A percentile compares a stretch with the other conserved stretches of the same genome.
Evolutionary conservation across 2,329 filamentous ascomycete species (phyloP).

Genomic region (Microsporum audouinii): DNA sequence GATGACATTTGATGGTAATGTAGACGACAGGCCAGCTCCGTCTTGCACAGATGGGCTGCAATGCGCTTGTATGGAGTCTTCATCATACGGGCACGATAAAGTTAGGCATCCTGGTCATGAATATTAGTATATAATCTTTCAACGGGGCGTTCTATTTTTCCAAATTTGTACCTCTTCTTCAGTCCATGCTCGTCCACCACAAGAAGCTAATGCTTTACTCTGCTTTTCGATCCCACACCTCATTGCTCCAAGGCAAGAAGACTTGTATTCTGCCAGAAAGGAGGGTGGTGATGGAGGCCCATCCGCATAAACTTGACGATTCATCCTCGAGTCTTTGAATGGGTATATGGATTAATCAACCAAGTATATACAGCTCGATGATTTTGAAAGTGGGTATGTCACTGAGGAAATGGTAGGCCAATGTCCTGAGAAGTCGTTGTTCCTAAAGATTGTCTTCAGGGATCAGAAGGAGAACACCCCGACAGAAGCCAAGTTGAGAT

Average conservation of each 20-base stretch:
- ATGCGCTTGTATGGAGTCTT: conserved; percentile 92
- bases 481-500: neutral
- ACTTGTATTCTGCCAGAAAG: neutral
- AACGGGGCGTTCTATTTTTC: neutral
- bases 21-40: conserved; percentile 72
- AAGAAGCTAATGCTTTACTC: conserved; percentile 57
- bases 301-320: neutral
- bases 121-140: neutral
- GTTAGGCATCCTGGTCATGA: conserved; percentile 58
- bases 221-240: conserved; percentile 53
- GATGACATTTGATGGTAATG: conserved; percentile 81
- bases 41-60: conserved; percentile 73
- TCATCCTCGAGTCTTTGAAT: neutral
- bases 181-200: conserved; percentile 70
- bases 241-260: neutral
- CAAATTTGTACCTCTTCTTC: conserved; percentile 61
- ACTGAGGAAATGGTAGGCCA: neutral
- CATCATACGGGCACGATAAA: conserved; percentile 70
- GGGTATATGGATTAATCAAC: neutral
- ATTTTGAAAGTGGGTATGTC: neutral
- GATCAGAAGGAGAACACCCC: neutral
- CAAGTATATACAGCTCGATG: neutral
- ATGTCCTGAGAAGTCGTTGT: neutral
- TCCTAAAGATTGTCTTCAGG: neutral
- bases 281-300: neutral